These are phyloP conservation scores for Eutrema yunnanense DNA, from an alignment of 345 rosid species.

Conservation along the genomic window DNA sequence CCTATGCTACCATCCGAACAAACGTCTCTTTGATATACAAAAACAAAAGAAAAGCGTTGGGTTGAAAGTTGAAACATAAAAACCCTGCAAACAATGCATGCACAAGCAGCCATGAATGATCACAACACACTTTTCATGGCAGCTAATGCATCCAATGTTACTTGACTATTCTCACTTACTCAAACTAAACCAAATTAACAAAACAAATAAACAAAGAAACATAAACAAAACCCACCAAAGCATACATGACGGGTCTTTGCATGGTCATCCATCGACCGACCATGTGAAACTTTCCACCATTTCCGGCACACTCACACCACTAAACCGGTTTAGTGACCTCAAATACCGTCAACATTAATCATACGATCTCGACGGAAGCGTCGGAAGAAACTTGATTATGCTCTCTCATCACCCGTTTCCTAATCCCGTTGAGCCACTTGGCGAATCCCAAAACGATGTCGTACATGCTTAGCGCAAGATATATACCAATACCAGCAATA, in stretches of 20 bases:
- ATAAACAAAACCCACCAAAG: background rate
- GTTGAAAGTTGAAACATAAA: background rate
- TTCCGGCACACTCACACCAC: background rate
- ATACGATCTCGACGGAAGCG: constrained; percentile 29
- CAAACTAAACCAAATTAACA: constrained; percentile 3
- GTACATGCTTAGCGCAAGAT: constrained; percentile 55
- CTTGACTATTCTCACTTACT: constrained; percentile 1
- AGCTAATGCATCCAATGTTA: constrained; percentile 36
- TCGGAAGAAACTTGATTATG: constrained; percentile 71
- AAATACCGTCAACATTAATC: background rate
- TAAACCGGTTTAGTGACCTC: background rate
- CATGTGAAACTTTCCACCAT: constrained; percentile 12
- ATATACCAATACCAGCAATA: constrained; percentile 65
- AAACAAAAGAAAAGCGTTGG: background rate
- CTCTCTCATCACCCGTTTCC: constrained; percentile 47
- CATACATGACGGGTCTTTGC: constrained; percentile 21
- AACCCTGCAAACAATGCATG: constrained; percentile 26
- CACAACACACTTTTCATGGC: constrained; percentile 16
- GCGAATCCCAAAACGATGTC: constrained; percentile 30
- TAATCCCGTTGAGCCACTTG: constrained; percentile 37
- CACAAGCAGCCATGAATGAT: constrained; percentile 32
- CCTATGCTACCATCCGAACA: background rate
- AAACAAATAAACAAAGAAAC: background rate
- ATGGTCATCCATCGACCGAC: constrained; percentile 10
- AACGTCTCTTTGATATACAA: background rate